phyloP scores from a whole-genome alignment of 495 filamentous ascomycete species.

The Schizothecium vesticola region DNA sequence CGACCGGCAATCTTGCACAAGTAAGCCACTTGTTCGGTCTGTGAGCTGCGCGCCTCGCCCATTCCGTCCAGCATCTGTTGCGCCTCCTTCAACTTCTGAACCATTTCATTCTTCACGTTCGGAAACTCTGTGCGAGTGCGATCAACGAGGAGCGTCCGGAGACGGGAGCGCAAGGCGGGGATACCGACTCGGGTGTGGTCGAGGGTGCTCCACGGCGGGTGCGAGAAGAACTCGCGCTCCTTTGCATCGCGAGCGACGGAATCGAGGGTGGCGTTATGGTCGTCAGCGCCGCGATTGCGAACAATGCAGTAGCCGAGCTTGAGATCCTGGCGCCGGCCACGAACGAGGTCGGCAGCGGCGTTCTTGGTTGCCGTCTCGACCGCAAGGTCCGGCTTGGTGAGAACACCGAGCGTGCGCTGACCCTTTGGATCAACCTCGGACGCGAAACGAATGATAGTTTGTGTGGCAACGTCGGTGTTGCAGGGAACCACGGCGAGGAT shows the following conservation, averaged over 20 bases:
- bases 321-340: conserved; percentile 27
- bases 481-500: conserved; percentile 52
- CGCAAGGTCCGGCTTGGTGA: conserved; percentile 56
- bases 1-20: conserved; percentile 7
- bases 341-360: conserved; percentile 40
- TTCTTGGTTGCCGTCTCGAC: conserved; percentile 41
- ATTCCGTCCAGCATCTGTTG: background rate
- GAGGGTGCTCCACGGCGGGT: conserved; percentile 21
- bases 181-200: conserved; percentile 35
- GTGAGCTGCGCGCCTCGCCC: background rate
- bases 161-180: conserved; percentile 34
- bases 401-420: conserved; percentile 49
- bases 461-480: conserved; percentile 55
- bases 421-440: conserved; percentile 43
- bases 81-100: background rate
- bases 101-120: conserved; percentile 36
- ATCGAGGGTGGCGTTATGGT: conserved; percentile 12
- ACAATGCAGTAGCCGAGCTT: conserved; percentile 57
- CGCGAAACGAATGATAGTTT: conserved; percentile 53
- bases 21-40: conserved; percentile 7
- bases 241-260: conserved; percentile 22
- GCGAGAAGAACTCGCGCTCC: conserved; percentile 36
- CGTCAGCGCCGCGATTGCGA: conserved; percentile 46
- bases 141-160: conserved; percentile 34
- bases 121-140: conserved; percentile 43